A percentile compares a stretch with the other conserved stretches of the same genome.
These are phyloP conservation scores for Schizosaccharomyces versatilis DNA, from an alignment of 1,139 yeast genomes.

Conservation along the genomic window DNA sequence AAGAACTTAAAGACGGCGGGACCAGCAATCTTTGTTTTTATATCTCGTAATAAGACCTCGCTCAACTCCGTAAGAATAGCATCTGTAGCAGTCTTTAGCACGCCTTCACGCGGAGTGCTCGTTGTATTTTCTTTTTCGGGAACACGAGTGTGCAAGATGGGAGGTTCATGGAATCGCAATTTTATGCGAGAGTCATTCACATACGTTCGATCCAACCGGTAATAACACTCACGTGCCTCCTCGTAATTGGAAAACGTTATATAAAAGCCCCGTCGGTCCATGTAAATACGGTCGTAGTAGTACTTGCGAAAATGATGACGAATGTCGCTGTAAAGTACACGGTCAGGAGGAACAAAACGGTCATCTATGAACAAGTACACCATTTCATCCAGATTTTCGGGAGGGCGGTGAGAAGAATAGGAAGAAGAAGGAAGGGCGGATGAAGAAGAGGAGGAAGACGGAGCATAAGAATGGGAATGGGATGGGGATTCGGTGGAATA, in stretches of 20 bases:
- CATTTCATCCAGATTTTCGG: conserved; percentile 25
- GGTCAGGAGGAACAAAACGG: conserved; percentile 30
- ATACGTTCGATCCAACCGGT: conserved; percentile 40
- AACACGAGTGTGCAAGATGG: not conserved
- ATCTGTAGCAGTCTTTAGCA: conserved; percentile 35
- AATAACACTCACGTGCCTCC: conserved; percentile 47
- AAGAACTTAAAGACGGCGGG: conserved; percentile 45
- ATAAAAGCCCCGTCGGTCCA: conserved; percentile 31
- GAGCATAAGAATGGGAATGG: not conserved
- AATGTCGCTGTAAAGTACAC: conserved; percentile 32
- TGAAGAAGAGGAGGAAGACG: not conserved
- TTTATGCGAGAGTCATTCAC: conserved; percentile 29
- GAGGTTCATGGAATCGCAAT: conserved; percentile 32
- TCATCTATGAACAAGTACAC: conserved; percentile 38
- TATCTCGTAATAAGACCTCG: conserved; percentile 42
- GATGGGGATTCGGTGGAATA: not conserved
- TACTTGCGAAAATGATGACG: conserved; percentile 32
- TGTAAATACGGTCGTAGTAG: conserved; percentile 25
- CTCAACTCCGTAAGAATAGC: conserved; percentile 43
- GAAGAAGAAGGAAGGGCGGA: too few relatives aligned
- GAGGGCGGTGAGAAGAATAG: not conserved
- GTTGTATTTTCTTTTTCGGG: not conserved
- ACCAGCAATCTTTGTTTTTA: conserved; percentile 52
- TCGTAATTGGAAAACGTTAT: conserved; percentile 41
- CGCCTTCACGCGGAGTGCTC: conserved; percentile 11